Base-by-base conservation (phyloP, 2,329 filamentous ascomycete genomes). In the Alternaria brassicae region DNA sequence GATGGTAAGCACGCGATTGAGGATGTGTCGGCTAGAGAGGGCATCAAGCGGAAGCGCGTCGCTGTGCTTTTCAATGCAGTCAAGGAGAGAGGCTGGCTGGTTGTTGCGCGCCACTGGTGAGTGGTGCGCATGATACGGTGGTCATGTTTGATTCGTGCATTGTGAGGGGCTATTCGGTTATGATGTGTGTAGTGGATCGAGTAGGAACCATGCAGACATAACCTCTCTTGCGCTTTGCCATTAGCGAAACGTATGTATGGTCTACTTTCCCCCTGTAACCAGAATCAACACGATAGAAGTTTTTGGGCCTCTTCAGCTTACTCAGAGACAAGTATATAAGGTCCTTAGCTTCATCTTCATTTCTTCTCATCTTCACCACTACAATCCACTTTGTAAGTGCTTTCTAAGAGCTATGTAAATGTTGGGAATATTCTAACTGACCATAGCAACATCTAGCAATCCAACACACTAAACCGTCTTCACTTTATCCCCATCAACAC, bases 1-100 rank as follows among this genome's bases (percentile, higher is more conserved):
- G 93, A 98, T 75, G 95, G 95, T 1, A 86, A 85, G 56, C 89
- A 90, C 72, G 89, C 93, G 2, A 82, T 98, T 60, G 95, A 99
- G 80, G 89, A 93, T 68, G 90, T 99, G 65, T 87, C 91, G 1
- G 81, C 95, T n/a, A 85, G 90, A 56, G 92, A 97, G 79, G 91
- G 91, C 6, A 85, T 96, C 80, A 96, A 95, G 81, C 84, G 92
- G 56, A 96, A 94, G 79, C 75, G 81, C 40, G 83, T 87, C 3
- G 81, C 81, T 78, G 78, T 80, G 63, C 68, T 86, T 58, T 77
- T 87, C 30, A 79, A 74, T 40, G 89, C 91, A 67, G 84, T 92
- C 13, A 93, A 91, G 82, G 85, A 86, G 45, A 81, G 89, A 63
- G 89, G 91, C 72, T 86, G 89, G 76, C 72, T 81, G 58, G 75